Evolutionary conservation across 768 basidiomycete species (phyloP), one percentile per base, ranked within the genome.

Genomic region (Tylopilus plumbeoviolaceoides): DNA sequence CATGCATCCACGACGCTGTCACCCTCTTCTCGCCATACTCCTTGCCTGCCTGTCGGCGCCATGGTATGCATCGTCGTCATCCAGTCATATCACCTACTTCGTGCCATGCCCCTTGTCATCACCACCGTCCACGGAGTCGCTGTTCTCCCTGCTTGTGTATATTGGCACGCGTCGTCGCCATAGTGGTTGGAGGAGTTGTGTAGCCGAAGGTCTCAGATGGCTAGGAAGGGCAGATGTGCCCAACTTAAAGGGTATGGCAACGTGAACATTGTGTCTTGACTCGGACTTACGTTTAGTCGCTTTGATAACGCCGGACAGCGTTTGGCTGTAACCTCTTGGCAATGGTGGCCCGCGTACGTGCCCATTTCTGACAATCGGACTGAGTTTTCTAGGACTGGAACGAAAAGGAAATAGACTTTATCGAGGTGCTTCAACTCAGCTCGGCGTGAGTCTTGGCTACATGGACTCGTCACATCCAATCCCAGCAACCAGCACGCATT

Each of bases 381-480:
- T n/a, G n/a, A n/a, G n/a, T n/a, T n/a, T n/a, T n/a, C n/a, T n/a
- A n/a, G n/a, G n/a, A n/a, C n/a, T n/a, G n/a, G n/a, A n/a, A n/a
- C n/a, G n/a, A n/a, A n/a, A 15, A 42, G 31, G 3, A n/a, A 17
- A 64, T 78, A 14, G 38, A 85, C 87, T 89, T 78, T 65, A 97
- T 89, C 53, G 85, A 79, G 51, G 85, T 84, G 52, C 87, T 89
- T 11, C n/a, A n/a, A n/a, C n/a, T n/a, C n/a, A 95, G 77, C 64
- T 95, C 92, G 1, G 81, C 77, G 54, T 95, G 91, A 0, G 93
- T 95, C 68, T 91, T 87, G 1, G 93, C 92, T 69, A 91, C 91
- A 60, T 94, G 88, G 64, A 97, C 52, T n/a, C n/a, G n/a, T n/a
- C n/a, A n/a, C n/a, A n/a, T n/a, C n/a, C n/a, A n/a, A n/a, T n/a